Conservation (phyloP, 352 stramenopile genomes). For the Phytophthora idaei region DNA sequence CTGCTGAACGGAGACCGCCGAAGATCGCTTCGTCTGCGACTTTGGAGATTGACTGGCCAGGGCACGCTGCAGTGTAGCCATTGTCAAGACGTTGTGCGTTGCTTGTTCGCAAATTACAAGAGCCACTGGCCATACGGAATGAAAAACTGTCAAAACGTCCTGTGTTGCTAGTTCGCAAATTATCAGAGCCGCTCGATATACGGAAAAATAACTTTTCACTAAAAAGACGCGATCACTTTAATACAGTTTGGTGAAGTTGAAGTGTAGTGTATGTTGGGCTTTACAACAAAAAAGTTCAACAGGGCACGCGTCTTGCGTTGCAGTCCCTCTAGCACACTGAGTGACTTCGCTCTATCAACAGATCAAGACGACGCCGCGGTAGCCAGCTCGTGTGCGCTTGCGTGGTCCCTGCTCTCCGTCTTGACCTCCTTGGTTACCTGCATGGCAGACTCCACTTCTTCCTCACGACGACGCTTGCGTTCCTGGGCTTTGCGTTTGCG, state of each 20-base stretch:
- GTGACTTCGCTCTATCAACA: slow-evolving; percentile 15
- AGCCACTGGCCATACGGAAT: background rate
- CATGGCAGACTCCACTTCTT: slow-evolving; percentile 20
- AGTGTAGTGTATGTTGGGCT: background rate
- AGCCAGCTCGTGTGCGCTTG: slow-evolving; percentile 14
- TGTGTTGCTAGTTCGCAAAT: background rate
- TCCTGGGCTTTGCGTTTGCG: slow-evolving; percentile 76
- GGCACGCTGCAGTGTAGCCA: slow-evolving; percentile 1
- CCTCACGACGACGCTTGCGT: slow-evolving; percentile 69
- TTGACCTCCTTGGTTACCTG: slow-evolving; percentile 23
- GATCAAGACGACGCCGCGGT: slow-evolving; percentile 19
- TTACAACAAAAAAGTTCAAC: too few relatives aligned
- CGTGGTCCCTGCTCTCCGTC: slow-evolving; percentile 15
- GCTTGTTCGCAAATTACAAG: slow-evolving; percentile 15
- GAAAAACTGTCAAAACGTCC: background rate
- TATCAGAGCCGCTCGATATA: background rate
- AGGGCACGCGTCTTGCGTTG: too few relatives aligned
- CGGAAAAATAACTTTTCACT: background rate
- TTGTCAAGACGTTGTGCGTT: slow-evolving; percentile 4
- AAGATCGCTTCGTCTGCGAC: slow-evolving; percentile 19
- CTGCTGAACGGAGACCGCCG: background rate
- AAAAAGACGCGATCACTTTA: too few relatives aligned
- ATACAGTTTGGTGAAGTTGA: background rate
- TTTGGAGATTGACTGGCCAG: slow-evolving; percentile 32
- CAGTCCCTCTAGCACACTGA: background rate